Base-by-base conservation (phyloP, 139 green algal genomes). In the Ettlia oleoabundans region DNA sequence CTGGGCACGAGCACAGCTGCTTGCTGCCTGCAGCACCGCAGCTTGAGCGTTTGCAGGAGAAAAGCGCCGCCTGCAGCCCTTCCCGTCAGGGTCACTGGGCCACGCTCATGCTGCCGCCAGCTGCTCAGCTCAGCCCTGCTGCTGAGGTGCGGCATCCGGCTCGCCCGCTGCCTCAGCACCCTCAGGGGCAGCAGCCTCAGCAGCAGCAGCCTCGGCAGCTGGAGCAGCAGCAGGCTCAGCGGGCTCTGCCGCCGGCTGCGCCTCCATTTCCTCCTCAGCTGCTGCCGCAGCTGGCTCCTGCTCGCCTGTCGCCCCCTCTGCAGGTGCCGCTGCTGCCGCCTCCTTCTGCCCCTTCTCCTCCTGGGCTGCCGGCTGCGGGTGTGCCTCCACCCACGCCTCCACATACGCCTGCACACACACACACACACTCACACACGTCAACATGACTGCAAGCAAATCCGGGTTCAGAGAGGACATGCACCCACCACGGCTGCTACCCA, bases 351-450 rank as follows among this genome's bases (percentile, higher is more conserved):
- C 58, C 21, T 21, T 32, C 21, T 15, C 58, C 24, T 7, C 15
- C 10, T 13, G 22, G 58, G 26, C 55, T 28, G 26, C 61, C 26
- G 30, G 43, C 72, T 79, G 42, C 1, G 73, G 73, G 26, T 80
- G 51, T 7, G 18, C 73, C 35, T 80, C 53, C 37, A 80, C 3
- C 33, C 53, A 80, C 26, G n/a, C 30, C 0, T 67, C 8, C 73
- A 80, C 73, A 6, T 55, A 80, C 1, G 40, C 42, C 70, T 77
- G 70, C 43, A 43, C 55, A 58, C n/a, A n/a, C n/a, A n/a, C 47
- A 15, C 47, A 58, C 13, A 10, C 47, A 15, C 47, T 24, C 13
- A 15, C 13, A 15, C 47, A 15, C 13, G 47, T 58, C 13, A 58
- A 41, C n/a, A 32, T 13, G 30, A 28, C 30, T 19, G 63, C 63